Evolutionary conservation across 1,139 yeast genomes (phyloP), one percentile per base, ranked within the genome.

Genomic region (Candida smagusa): DNA sequence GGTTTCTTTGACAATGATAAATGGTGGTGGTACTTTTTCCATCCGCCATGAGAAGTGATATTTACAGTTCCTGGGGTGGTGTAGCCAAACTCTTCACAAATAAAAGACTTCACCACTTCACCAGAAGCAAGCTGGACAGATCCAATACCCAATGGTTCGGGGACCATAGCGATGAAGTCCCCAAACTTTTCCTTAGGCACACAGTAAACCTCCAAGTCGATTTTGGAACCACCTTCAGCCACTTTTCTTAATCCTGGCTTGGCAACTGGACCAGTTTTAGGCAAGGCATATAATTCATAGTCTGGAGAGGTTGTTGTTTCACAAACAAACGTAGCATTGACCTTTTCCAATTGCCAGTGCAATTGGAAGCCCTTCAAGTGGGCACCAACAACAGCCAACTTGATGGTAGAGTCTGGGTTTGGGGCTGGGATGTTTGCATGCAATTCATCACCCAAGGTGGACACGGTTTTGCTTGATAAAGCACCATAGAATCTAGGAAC

Each of bases 301-400:
- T 79, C 71, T n/a, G 73, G 56, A 2, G 96, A 70, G 3, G 97
- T 87, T 28, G 72, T 74, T 5, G 95, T 81, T 25, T 78, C 68
- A 48, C 74, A 70, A 6, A 82, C 51, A 42, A 86, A 79, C 3
- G 79, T 65, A n/a, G 97, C 97, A 52, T 82, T 77, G 35, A 85
- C 95, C 58, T 84, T 78, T 51, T 85, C 84, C 45, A 92, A 72
- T 66, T 92, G 98, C 96, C 97, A 89, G 61, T 92, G 90, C 48
- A 92, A 73, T 39, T 90, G 90, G 71, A 87, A 78, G 1, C 96
- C 97, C 43, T 79, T 72, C 46, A 92, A 72, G 57, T 92, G 98
- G 36, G 97, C 97, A 40, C 98, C 98, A 34, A 92, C 97, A 26
- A 90, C 98, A 1, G 97, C 97, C 44, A 90, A 68, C 44, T 81